These are phyloP conservation scores for Apiotrichum porosum DNA, from an alignment of 1,284 basidiomycete genomes.

Conservation along the genomic window DNA sequence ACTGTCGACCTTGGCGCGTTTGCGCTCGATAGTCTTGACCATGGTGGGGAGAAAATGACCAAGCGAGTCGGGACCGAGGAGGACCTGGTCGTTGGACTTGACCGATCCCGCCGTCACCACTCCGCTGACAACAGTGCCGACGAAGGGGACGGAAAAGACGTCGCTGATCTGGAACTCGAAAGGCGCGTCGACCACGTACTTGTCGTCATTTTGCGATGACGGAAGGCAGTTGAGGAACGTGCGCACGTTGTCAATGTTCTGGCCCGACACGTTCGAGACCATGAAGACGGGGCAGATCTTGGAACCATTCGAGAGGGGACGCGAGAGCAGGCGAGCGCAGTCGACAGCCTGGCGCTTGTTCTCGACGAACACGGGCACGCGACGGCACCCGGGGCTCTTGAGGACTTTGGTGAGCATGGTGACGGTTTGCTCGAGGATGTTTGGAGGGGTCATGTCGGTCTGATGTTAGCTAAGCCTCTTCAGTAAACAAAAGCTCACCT, in stretches of 20 bases:
- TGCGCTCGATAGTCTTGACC: conserved; percentile 90
- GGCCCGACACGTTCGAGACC: conserved; percentile 90
- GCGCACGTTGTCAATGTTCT: conserved; percentile 69
- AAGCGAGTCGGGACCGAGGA: conserved; percentile 88
- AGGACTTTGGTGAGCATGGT: conserved; percentile 91
- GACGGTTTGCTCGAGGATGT: conserved; percentile 81
- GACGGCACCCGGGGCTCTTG: conserved; percentile 87
- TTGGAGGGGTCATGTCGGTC: conserved; percentile 96
- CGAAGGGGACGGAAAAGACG: conserved; percentile 77
- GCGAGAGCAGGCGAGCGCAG: conserved; percentile 56
- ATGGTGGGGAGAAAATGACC: conserved; percentile 79
- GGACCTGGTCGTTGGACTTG: conserved; percentile 73
- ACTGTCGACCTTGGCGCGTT: conserved; percentile 73
- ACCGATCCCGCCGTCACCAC: conserved; percentile 74
- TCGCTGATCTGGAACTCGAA: conserved; percentile 64
- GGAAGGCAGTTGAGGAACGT: conserved; percentile 82
- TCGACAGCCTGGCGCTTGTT: conserved; percentile 67
- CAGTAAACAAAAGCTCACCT: conserved; percentile 55
- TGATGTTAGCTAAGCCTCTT: conserved; percentile 33
- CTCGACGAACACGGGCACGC: conserved; percentile 50
- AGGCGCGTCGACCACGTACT: conserved; percentile 76
- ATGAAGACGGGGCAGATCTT: conserved; percentile 88
- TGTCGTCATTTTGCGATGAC: conserved; percentile 71
- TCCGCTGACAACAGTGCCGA: conserved; percentile 91
- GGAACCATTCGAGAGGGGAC: conserved; percentile 59